These are phyloP conservation scores for Beta corolliflora DNA, from an alignment of 179 eudicot species.

Conservation along the genomic window DNA sequence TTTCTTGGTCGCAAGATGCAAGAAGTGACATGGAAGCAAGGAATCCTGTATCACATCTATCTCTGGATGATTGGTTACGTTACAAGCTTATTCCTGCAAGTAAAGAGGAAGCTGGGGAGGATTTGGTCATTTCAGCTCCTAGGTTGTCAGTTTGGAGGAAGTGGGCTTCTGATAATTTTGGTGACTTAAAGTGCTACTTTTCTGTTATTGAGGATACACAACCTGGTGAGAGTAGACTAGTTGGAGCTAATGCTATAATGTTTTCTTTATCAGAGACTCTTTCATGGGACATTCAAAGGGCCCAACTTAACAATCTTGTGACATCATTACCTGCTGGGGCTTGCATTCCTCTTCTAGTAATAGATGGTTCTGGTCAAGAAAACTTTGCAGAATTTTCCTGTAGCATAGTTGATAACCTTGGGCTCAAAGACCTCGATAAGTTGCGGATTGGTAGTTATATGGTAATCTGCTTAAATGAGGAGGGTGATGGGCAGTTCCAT, in stretches of 20 bases:
- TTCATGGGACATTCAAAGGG: slow-evolving; percentile 65
- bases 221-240: slow-evolving; percentile 38
- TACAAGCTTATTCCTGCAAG: slow-evolving; percentile 70
- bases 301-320: slow-evolving; percentile 59
- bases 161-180: slow-evolving; percentile 49
- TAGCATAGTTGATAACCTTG: slow-evolving; percentile 46
- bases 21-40: slow-evolving; percentile 22
- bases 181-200: slow-evolving; percentile 52
- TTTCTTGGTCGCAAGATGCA: slow-evolving; percentile 39
- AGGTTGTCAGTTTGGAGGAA: slow-evolving; percentile 85
- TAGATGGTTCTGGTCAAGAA: slow-evolving; percentile 42
- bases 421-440: slow-evolving; percentile 66
- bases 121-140: slow-evolving; percentile 59
- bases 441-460: slow-evolving; percentile 48
- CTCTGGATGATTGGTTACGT: slow-evolving; percentile 63
- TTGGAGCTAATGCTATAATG: slow-evolving; percentile 67
- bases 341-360: slow-evolving; percentile 66
- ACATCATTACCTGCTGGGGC: slow-evolving; percentile 61
- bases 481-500: slow-evolving; percentile 36
- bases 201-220: slow-evolving; percentile 59
- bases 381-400: slow-evolving; percentile 33
- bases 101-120: slow-evolving; percentile 35
- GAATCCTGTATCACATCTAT: slow-evolving; percentile 28
- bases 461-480: slow-evolving; percentile 45
- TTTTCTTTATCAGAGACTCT: slow-evolving; percentile 61